Conservation (phyloP, 345 rosid genomes). For the Acer saccharum region DNA sequence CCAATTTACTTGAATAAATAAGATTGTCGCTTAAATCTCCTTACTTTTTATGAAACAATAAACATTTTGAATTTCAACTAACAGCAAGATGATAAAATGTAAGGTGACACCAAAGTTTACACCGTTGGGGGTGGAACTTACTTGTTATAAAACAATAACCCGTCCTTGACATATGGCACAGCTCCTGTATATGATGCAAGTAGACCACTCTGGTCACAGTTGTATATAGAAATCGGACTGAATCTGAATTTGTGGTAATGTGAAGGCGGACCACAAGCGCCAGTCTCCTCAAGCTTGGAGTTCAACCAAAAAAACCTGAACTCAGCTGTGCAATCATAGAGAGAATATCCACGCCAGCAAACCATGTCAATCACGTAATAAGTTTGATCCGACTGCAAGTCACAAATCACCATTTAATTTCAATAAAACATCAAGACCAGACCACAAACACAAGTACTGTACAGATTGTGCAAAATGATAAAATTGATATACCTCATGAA, state of each 20-base stretch:
- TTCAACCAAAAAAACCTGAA: conserved; percentile 91
- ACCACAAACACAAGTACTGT: background rate
- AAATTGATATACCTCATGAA: conserved; percentile 69
- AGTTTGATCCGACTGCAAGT: conserved; percentile 73
- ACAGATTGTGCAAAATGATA: conserved; percentile 7
- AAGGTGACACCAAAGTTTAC: background rate
- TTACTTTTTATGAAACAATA: background rate
- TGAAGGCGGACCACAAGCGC: conserved; percentile 80
- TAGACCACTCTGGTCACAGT: conserved; percentile 77
- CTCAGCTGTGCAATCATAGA: conserved; percentile 88
- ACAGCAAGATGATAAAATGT: conserved; percentile 3
- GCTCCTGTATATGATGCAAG: conserved; percentile 58
- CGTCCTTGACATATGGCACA: conserved; percentile 79
- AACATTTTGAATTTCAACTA: background rate
- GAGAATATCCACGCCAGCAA: conserved; percentile 93
- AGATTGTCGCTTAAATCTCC: background rate
- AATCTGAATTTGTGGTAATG: conserved; percentile 70
- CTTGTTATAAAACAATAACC: conserved; percentile 92
- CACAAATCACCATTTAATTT: conserved; percentile 19
- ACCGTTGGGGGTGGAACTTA: conserved; percentile 30
- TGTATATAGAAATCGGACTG: conserved; percentile 56
- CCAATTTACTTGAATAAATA: background rate
- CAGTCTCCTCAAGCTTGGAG: conserved; percentile 88
- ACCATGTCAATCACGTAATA: conserved; percentile 92
- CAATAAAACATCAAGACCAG: conserved; percentile 4